phyloP scores from a whole-genome alignment of 345 rosid species.

The Citrus reticulata region DNA sequence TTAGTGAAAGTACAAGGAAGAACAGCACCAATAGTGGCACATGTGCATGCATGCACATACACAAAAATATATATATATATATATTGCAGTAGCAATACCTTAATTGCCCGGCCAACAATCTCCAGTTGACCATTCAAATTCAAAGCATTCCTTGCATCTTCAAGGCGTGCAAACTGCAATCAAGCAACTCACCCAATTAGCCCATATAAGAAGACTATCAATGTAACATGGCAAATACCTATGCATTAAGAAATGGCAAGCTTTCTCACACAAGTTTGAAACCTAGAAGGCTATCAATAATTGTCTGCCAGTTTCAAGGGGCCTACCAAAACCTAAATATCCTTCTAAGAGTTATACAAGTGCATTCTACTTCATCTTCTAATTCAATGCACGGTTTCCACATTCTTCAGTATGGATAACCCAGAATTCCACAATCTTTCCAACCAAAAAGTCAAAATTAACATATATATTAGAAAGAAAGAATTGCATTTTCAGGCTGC shows the following conservation, averaged over 20 bases:
- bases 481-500: slow-evolving; percentile 1
- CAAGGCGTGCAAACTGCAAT: slow-evolving; percentile 81
- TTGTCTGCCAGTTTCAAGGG: neutral
- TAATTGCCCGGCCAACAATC: slow-evolving; percentile 82
- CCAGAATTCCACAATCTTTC: neutral
- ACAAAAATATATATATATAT: too few relatives aligned
- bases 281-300: neutral
- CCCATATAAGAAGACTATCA: neutral
- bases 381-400: neutral
- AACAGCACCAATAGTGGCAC: neutral
- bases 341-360: neutral
- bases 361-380: neutral
- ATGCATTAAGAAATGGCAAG: neutral
- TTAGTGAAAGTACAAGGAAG: neutral
- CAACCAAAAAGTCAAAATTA: too few relatives aligned
- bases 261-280: neutral
- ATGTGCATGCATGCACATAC: neutral
- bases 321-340: neutral
- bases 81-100: slow-evolving; percentile 45
- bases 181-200: slow-evolving; percentile 13
- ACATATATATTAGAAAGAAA: neutral
- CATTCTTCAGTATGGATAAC: neutral
- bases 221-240: neutral
- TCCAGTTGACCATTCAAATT: slow-evolving; percentile 74
- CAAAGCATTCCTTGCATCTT: slow-evolving; percentile 73